These are phyloP conservation scores for Paecilomyces niveus DNA, from an alignment of 2,329 filamentous ascomycete genomes.

Conservation along the genomic window DNA sequence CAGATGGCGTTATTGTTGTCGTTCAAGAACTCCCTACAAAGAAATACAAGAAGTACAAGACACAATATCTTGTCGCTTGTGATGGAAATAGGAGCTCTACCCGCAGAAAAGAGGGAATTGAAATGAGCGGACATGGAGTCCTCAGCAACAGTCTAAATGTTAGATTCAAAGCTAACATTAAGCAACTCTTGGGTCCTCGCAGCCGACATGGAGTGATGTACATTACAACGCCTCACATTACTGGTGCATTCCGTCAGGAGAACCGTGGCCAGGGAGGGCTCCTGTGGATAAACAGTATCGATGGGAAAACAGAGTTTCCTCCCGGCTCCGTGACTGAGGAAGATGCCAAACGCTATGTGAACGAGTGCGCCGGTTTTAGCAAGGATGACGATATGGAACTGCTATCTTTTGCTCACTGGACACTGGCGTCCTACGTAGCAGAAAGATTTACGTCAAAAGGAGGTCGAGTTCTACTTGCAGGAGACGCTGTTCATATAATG, in stretches of 20 bases:
- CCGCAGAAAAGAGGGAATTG: background rate
- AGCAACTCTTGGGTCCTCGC: background rate
- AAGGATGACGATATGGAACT: background rate
- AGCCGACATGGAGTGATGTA: background rate
- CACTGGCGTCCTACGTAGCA: background rate
- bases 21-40: background rate
- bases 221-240: background rate
- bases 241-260: background rate
- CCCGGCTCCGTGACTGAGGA: background rate
- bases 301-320: background rate
- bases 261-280: background rate
- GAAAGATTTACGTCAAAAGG: background rate
- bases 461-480: background rate
- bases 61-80: background rate
- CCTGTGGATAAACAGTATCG: background rate
- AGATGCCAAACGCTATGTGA: background rate
- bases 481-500: background rate
- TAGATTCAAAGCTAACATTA: background rate
- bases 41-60: background rate
- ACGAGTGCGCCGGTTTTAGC: background rate
- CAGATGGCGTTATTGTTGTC: background rate
- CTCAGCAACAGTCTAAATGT: background rate
- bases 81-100: background rate
- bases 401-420: background rate
- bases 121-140: background rate